Evolutionary conservation across 495 filamentous ascomycete genomes (phyloP).

Genomic region (Melanomma pulvis-pyrius): DNA sequence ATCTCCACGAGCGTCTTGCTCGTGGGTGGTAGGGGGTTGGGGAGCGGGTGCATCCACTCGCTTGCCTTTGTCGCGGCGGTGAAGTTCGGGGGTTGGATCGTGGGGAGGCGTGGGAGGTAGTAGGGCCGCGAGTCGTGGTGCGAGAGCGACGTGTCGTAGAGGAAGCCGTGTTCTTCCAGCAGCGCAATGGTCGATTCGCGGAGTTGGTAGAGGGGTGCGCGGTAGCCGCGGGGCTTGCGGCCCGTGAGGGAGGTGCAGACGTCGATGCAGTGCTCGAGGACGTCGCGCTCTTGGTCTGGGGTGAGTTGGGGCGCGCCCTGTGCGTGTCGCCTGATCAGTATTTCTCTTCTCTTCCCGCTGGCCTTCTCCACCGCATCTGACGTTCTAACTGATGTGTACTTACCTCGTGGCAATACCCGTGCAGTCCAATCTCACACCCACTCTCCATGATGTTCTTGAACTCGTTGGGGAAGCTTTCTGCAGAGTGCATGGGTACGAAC

Average conservation of each 20-base stretch:
- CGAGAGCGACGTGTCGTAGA: slow-evolving; percentile 60
- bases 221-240: slow-evolving; percentile 58
- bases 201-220: slow-evolving; percentile 62
- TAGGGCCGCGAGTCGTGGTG: slow-evolving; percentile 60
- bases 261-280: slow-evolving; percentile 57
- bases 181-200: slow-evolving; percentile 58
- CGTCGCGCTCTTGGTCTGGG: slow-evolving; percentile 59
- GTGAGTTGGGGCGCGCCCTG: slow-evolving; percentile 58
- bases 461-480: slow-evolving; percentile 62
- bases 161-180: slow-evolving; percentile 58
- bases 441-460: slow-evolving; percentile 57
- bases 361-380: not conserved
- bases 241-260: slow-evolving; percentile 55
- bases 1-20: slow-evolving; percentile 53
- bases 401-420: slow-evolving; percentile 64
- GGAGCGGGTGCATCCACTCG: slow-evolving; percentile 61
- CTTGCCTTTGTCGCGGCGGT: slow-evolving; percentile 49
- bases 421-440: slow-evolving; percentile 62
- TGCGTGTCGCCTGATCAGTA: slow-evolving; percentile 1
- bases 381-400: not conserved
- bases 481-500: slow-evolving; percentile 67
- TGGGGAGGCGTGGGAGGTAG: slow-evolving; percentile 53
- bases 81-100: slow-evolving; percentile 57
- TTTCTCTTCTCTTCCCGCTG: too few species aligned
- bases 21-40: slow-evolving; percentile 37